A percentile compares a stretch with the other conserved stretches of the same genome.
Conservation (phyloP, 345 rosid species). For the Cardamine chenopodiifolia region DNA sequence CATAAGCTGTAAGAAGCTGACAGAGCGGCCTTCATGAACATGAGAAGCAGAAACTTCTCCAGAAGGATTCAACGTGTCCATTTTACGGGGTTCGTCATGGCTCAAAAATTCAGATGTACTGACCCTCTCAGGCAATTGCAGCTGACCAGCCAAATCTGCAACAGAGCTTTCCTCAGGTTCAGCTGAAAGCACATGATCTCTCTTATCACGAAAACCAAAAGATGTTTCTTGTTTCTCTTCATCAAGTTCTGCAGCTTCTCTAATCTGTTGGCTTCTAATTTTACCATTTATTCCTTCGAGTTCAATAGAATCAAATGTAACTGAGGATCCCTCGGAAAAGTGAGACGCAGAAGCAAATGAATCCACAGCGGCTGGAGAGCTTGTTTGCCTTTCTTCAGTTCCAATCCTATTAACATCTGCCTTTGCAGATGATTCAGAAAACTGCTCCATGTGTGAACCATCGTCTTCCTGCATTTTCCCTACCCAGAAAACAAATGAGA, state of each 20-base stretch:
- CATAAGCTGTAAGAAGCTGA: conserved; percentile 53
- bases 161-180: conserved; percentile 33
- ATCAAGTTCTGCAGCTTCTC: conserved; percentile 28
- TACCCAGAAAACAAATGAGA: conserved; percentile 88
- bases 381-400: conserved; percentile 40
- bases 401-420: conserved; percentile 35
- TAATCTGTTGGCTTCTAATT: conserved; percentile 18
- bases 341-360: conserved; percentile 31
- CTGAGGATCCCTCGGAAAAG: conserved; percentile 44
- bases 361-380: conserved; percentile 38
- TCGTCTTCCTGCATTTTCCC: conserved; percentile 93
- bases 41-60: conserved; percentile 33
- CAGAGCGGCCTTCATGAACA: conserved; percentile 38
- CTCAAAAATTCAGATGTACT: conserved; percentile 41
- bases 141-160: conserved; percentile 45
- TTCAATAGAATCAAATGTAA: conserved; percentile 36
- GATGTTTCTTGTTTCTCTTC: conserved; percentile 39
- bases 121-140: conserved; percentile 44
- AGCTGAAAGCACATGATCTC: conserved; percentile 34
- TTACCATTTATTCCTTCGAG: conserved; percentile 38
- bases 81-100: conserved; percentile 46
- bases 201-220: conserved; percentile 20
- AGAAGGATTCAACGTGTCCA: conserved; percentile 33
- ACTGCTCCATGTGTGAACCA: conserved; percentile 54
- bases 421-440: conserved; percentile 40